Evolutionary conservation across 2,329 filamentous ascomycete genomes (phyloP).

Genomic region (Pleoardoris graminearum): DNA sequence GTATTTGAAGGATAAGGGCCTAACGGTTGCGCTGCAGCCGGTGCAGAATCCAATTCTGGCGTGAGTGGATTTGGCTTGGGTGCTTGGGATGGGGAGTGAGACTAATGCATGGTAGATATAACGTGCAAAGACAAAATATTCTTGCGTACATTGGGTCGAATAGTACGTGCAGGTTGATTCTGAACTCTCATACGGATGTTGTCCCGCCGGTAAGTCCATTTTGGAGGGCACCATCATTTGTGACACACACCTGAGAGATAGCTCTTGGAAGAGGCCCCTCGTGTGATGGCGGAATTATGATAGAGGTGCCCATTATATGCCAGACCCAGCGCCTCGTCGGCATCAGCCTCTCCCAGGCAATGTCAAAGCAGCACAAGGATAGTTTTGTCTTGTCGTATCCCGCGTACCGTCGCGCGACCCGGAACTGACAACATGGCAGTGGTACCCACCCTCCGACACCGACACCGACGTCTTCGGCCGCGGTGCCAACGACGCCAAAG

Average conservation of each 20-base stretch:
- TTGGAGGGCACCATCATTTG: no score
- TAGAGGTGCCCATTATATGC: no score
- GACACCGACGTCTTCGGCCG: constrained; percentile 1
- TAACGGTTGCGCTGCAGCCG: neutral
- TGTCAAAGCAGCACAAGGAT: no score
- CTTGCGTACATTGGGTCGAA: neutral
- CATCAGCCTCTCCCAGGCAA: no score
- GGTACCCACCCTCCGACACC: neutral
- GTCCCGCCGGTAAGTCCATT: neutral
- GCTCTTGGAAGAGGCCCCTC: no score
- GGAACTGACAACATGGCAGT: no score
- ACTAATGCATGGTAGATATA: neutral
- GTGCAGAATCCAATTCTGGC: constrained; percentile 2
- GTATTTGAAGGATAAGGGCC: neutral
- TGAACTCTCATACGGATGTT: neutral
- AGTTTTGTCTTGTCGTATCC: no score
- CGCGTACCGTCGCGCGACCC: no score
- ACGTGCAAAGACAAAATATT: constrained; percentile 1
- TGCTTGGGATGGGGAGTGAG: neutral
- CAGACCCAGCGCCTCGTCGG: no score
- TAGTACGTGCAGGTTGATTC: neutral
- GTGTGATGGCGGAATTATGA: no score
- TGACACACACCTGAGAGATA: no score
- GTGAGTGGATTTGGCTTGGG: neutral
- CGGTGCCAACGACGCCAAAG: constrained; percentile 6